These are phyloP conservation scores for Phytophthora tubulina DNA, from an alignment of 352 stramenopile species.

Conservation along the genomic window DNA sequence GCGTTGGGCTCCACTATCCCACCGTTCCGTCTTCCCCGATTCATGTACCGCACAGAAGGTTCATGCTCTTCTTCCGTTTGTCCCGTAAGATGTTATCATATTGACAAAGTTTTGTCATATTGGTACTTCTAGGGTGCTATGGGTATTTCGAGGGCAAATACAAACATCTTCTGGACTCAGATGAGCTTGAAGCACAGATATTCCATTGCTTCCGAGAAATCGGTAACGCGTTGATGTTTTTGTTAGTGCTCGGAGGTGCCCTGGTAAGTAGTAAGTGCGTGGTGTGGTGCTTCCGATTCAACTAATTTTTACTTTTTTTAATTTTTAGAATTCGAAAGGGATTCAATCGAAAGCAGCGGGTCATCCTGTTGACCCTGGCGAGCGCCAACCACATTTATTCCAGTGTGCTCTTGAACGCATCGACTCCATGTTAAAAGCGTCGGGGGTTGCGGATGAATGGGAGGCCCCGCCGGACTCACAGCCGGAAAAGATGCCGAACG, in stretches of 20 bases:
- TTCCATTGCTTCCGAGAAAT: conserved; percentile 86
- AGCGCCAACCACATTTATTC: conserved; percentile 29
- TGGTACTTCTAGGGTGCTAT: conserved; percentile 55
- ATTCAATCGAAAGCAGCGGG: conserved; percentile 21
- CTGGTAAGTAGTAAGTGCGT: conserved; percentile 35
- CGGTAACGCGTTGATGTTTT: conserved; percentile 78
- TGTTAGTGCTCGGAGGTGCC: conserved; percentile 53
- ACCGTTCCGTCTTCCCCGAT: conserved; percentile 74
- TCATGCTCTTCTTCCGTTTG: neutral
- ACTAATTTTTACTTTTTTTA: neutral
- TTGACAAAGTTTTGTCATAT: neutral
- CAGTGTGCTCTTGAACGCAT: conserved; percentile 40
- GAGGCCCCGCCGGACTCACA: conserved; percentile 41
- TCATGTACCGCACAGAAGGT: conserved; percentile 76
- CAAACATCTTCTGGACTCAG: conserved; percentile 78
- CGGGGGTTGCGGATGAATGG: conserved; percentile 54
- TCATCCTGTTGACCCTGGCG: neutral
- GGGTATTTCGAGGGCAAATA: conserved; percentile 89
- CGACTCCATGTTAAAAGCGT: conserved; percentile 39
- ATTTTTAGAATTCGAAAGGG: conserved; percentile 15
- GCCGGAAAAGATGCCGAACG: conserved; percentile 57
- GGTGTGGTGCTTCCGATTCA: neutral
- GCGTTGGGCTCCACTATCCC: conserved; percentile 79
- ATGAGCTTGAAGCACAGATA: conserved; percentile 83
- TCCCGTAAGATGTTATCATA: neutral